Base-by-base conservation (phyloP, 2,329 filamentous ascomycete genomes). In the Penicillium sp. region DNA sequence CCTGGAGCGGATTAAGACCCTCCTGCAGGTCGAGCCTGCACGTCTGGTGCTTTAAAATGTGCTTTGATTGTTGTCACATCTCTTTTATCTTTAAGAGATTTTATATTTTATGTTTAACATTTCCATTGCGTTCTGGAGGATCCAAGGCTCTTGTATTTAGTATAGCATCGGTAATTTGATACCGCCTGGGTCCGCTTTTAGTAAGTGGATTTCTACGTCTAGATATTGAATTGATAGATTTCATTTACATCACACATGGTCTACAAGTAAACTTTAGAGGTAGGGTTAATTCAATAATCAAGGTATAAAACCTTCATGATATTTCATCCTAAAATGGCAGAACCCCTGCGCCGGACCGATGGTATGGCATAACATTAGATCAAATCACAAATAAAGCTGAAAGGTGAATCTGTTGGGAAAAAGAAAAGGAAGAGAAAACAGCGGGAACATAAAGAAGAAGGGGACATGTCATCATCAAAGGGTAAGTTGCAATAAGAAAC, bases 1-100 rank as follows among this genome's bases (percentile, higher is more conserved):
- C 78, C 76, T 99, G 62, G 89, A 93, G 77, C 86, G 91, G 67
- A 85, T 97, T 70, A 97, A 96, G 85, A 78, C 83, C 46, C 87
- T 93, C 26, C 76, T 99, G 65, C 91, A 96, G 77, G 82, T 85
- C 63, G 89, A 95, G 76, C 91, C 92, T 14, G 91, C 88, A 33
- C 83, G 88, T 67, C 77, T 96, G 69, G 85, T 96, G 33, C 69
- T 85, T 64, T 83, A 74, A 58, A 61, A 60, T 59, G 57, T 7
- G 43, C 21, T 52, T 55, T 45, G 37, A 19, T 50, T 14, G 27
- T 61, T 61, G 57, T 56, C 58, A 59, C 60, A 57, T 58, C 50
- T 53, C 50, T 52, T 31, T 47, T 37, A 27, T 31, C 46, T 46
- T 19, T 23, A 50, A 48, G 37, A 39, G 44, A 61, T 65, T 48